Percentiles rank a stretch among this genome's conserved stretches.
Evolutionary conservation across 257 asterid genomes (phyloP).

Genomic region (Schizonepeta tenuifolia): DNA sequence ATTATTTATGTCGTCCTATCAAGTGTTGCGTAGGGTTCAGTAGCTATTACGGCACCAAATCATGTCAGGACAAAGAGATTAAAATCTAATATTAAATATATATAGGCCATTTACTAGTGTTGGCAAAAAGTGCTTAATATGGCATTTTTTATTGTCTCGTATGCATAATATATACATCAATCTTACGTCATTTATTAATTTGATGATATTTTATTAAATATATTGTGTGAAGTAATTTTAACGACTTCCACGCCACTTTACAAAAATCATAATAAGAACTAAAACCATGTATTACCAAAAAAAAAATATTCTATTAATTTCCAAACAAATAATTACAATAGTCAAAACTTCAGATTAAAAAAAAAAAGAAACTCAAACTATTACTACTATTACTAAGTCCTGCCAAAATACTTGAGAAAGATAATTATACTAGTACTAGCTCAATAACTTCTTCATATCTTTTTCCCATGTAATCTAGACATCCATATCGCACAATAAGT

Average conservation of each 20-base stretch:
- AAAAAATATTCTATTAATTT: too few species aligned
- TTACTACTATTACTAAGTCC: too few species aligned
- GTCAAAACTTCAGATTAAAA: too few species aligned
- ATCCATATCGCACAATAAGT: neutral
- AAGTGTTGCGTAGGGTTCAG: neutral
- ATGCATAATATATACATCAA: too few species aligned
- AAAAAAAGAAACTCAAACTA: neutral
- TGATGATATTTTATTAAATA: too few species aligned
- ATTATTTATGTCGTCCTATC: neutral
- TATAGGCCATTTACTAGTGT: neutral
- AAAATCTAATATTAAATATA: too few species aligned
- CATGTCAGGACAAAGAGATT: neutral
- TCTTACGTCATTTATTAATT: too few species aligned
- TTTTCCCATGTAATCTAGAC: too few species aligned
- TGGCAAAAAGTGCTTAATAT: neutral
- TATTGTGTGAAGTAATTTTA: too few species aligned
- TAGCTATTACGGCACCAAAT: neutral
- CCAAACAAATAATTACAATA: too few species aligned
- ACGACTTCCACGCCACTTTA: neutral
- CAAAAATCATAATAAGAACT: too few species aligned
- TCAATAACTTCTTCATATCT: neutral
- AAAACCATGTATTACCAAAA: too few species aligned
- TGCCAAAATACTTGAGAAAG: neutral
- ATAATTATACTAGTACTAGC: neutral
- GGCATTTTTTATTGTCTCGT: neutral